Conservation (phyloP, 257 asterid species). For the Verbascum thapsus region DNA sequence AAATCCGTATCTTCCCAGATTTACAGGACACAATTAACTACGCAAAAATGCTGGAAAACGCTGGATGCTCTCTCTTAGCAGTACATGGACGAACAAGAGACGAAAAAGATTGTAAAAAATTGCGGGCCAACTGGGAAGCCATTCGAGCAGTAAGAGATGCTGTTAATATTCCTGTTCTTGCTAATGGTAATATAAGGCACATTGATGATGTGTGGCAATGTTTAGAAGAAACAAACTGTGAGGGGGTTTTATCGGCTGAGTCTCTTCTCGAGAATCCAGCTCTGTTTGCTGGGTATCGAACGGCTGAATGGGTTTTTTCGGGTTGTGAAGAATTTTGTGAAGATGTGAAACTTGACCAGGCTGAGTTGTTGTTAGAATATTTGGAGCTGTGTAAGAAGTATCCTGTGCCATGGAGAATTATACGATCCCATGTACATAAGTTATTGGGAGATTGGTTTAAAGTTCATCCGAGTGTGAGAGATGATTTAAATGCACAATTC, state of each 20-base stretch:
- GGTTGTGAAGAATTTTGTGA: constrained; percentile 40
- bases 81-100: constrained; percentile 97
- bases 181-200: constrained; percentile 87
- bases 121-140: constrained; percentile 81
- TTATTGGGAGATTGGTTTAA: constrained; percentile 92
- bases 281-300: constrained; percentile 80
- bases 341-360: constrained; percentile 71
- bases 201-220: constrained; percentile 72
- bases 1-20: constrained; percentile 82
- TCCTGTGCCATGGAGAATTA: constrained; percentile 97
- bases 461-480: constrained; percentile 71
- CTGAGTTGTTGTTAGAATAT: constrained; percentile 68
- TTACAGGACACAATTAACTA: constrained; percentile 75
- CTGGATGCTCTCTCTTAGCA: constrained; percentile 91
- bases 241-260: constrained; percentile 94
- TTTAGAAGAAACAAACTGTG: constrained; percentile 68
- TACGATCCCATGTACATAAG: constrained; percentile 93
- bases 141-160: constrained; percentile 84
- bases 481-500: constrained; percentile 65
- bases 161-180: constrained; percentile 86
- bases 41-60: constrained; percentile 94
- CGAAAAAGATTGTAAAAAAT: constrained; percentile 84
- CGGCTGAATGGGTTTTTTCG: constrained; percentile 60
- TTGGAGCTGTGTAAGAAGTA: constrained; percentile 72
- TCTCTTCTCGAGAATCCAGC: constrained; percentile 96